Evolutionary conservation across 805 yeast species (phyloP).

Genomic region (Pichia occidentalis): DNA sequence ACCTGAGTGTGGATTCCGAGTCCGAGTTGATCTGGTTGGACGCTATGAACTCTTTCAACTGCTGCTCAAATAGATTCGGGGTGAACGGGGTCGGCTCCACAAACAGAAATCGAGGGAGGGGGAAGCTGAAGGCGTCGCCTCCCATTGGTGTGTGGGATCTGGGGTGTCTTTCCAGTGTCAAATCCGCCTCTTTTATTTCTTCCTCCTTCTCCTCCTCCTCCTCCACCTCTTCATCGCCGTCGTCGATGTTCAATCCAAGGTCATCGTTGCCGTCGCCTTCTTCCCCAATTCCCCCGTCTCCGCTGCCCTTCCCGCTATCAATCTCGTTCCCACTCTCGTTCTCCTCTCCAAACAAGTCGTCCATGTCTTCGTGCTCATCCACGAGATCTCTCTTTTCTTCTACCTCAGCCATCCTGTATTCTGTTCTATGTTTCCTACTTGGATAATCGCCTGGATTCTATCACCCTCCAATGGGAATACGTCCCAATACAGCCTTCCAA

Average conservation of each 20-base stretch:
- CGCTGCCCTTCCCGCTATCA: constrained; percentile 16
- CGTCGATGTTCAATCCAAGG: too few species aligned
- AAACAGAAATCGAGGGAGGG: constrained; percentile 75
- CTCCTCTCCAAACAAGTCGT: constrained; percentile 8
- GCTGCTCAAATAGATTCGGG: constrained; percentile 44
- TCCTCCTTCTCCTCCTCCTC: constrained; percentile 32
- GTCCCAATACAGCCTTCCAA: too few species aligned
- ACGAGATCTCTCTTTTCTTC: background rate
- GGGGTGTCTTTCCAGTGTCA: constrained; percentile 46
- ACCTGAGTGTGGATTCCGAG: constrained; percentile 42
- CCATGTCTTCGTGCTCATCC: constrained; percentile 8
- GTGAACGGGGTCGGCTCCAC: constrained; percentile 87
- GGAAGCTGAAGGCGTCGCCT: constrained; percentile 37
- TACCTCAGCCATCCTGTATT: background rate
- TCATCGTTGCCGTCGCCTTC: constrained; percentile 31
- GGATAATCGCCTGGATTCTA: too few species aligned
- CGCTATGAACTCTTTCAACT: constrained; percentile 41
- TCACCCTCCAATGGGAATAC: too few species aligned
- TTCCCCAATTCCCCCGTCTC: constrained; percentile 32
- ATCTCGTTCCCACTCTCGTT: constrained; percentile 4
- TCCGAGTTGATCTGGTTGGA: constrained; percentile 31
- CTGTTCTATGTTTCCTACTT: background rate
- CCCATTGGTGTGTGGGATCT: constrained; percentile 33
- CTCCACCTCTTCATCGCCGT: constrained; percentile 29
- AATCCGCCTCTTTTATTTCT: constrained; percentile 31